A percentile compares a stretch with the other conserved stretches of the same genome.
Evolutionary conservation across 169 alveolate species (phyloP).

Genomic region (Miamiensis avidus): DNA sequence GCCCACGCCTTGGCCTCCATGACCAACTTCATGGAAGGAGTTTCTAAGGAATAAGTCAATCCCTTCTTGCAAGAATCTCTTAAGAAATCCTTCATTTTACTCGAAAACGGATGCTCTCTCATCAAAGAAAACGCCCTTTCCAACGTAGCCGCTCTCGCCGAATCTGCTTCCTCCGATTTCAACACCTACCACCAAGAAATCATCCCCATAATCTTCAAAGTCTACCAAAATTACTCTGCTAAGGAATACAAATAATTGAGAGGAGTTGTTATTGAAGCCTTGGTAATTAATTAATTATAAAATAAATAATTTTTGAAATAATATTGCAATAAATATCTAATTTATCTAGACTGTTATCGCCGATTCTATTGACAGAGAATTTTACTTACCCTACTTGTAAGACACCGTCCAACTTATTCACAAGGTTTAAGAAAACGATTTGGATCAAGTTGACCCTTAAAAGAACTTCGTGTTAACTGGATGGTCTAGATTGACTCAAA

Average conservation of each 20-base stretch:
- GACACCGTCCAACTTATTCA: slow-evolving; percentile 53
- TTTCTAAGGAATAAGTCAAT: slow-evolving; percentile 47
- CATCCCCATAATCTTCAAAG: slow-evolving; percentile 48
- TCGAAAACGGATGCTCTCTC: slow-evolving; percentile 59
- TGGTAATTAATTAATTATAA: not conserved
- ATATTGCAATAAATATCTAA: no score
- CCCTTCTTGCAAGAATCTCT: slow-evolving; percentile 28
- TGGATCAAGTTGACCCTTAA: slow-evolving; percentile 60
- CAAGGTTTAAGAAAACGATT: slow-evolving; percentile 52
- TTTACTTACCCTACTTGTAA: slow-evolving; percentile 57
- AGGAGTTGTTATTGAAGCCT: slow-evolving; percentile 74
- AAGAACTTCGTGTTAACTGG: slow-evolving; percentile 72
- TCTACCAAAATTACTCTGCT: slow-evolving; percentile 37
- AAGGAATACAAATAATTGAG: slow-evolving; percentile 62
- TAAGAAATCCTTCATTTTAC: slow-evolving; percentile 29
- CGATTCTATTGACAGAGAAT: slow-evolving; percentile 61
- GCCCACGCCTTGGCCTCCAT: slow-evolving; percentile 81
- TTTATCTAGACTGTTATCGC: slow-evolving; percentile 60
- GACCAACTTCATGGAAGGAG: slow-evolving; percentile 74
- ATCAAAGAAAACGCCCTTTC: slow-evolving; percentile 71
- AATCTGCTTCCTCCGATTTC: slow-evolving; percentile 61
- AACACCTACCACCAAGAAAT: slow-evolving; percentile 55
- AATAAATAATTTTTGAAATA: no score
- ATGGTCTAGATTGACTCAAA: slow-evolving; percentile 82
- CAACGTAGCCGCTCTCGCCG: slow-evolving; percentile 71